These are phyloP conservation scores for Fusarium lyarnte DNA, from an alignment of 2,329 filamentous ascomycete genomes.

Conservation along the genomic window DNA sequence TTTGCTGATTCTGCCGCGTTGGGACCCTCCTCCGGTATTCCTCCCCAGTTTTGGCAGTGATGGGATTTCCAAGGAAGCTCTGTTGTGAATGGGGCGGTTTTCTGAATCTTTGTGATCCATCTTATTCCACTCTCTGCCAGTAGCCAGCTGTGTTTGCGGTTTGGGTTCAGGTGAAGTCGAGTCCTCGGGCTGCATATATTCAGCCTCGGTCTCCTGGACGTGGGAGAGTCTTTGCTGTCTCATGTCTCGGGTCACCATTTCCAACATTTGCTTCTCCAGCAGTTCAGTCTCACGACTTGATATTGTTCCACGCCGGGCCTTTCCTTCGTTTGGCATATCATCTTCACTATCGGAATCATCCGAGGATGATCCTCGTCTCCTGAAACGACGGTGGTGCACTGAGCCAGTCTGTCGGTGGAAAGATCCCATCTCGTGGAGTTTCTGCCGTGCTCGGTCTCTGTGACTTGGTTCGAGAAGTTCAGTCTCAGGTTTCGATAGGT, in stretches of 20 bases:
- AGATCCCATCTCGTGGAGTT: conserved; percentile 64
- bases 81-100: conserved; percentile 41
- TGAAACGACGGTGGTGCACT: conserved; percentile 61
- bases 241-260: conserved; percentile 66
- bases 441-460: conserved; percentile 68
- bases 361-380: conserved; percentile 62
- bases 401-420: conserved; percentile 64
- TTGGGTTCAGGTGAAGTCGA: conserved; percentile 48
- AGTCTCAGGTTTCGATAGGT: conserved; percentile 48
- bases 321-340: conserved; percentile 50
- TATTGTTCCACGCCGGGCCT: conserved; percentile 56
- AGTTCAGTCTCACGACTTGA: conserved; percentile 61
- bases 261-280: conserved; percentile 69
- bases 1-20: conserved; percentile 50
- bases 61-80: conserved; percentile 33
- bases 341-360: conserved; percentile 67
- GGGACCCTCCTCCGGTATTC: conserved; percentile 61
- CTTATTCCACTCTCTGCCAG: conserved; percentile 50
- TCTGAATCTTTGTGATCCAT: conserved; percentile 55
- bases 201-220: conserved; percentile 46
- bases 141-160: conserved; percentile 42
- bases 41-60: conserved; percentile 46
- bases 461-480: conserved; percentile 61
- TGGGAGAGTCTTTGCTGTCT: conserved; percentile 50
- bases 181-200: conserved; percentile 47